Evolutionary conservation across 371 early-diverging fungal species (phyloP).

Genomic region (Globomyces sp.): DNA sequence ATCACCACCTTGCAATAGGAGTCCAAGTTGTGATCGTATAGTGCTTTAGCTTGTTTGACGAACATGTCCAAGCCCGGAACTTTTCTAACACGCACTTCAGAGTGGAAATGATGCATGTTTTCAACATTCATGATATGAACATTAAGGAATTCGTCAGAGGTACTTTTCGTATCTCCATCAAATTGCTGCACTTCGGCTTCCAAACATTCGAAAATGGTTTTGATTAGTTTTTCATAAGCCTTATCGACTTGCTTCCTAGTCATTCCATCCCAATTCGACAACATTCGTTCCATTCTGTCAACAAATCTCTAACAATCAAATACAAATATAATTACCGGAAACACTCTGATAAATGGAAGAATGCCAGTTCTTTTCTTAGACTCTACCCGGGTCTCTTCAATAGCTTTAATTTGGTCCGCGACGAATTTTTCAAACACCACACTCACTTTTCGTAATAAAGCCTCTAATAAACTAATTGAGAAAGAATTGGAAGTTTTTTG

Average conservation of each 20-base stretch:
- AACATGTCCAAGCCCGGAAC: constrained; percentile 66
- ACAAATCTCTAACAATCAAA: constrained; percentile 56
- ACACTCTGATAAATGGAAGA: constrained; percentile 79
- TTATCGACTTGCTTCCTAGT: constrained; percentile 70
- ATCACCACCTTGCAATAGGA: constrained; percentile 85
- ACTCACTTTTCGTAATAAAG: constrained; percentile 61
- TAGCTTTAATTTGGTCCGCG: constrained; percentile 81
- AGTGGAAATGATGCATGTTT: constrained; percentile 89
- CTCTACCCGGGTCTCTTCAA: constrained; percentile 89
- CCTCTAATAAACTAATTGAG: constrained; percentile 63
- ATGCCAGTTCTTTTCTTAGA: constrained; percentile 86
- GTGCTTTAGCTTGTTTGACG: constrained; percentile 78
- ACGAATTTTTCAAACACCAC: constrained; percentile 78
- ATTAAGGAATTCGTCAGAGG: constrained; percentile 83
- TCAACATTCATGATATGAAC: constrained; percentile 83
- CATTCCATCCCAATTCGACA: constrained; percentile 47
- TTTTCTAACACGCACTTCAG: constrained; percentile 68
- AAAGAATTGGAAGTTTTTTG: constrained; percentile 62
- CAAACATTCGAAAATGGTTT: constrained; percentile 85
- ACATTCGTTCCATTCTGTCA: constrained; percentile 61
- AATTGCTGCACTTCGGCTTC: constrained; percentile 67
- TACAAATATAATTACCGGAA: constrained; percentile 60
- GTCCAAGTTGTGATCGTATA: constrained; percentile 77
- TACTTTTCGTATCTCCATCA: constrained; percentile 38
- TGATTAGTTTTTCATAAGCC: constrained; percentile 80